Percentiles rank a stretch among this genome's conserved stretches.
These are phyloP conservation scores for Fraxinus pennsylvanica DNA, from an alignment of 257 asterid genomes.

Conservation along the genomic window DNA sequence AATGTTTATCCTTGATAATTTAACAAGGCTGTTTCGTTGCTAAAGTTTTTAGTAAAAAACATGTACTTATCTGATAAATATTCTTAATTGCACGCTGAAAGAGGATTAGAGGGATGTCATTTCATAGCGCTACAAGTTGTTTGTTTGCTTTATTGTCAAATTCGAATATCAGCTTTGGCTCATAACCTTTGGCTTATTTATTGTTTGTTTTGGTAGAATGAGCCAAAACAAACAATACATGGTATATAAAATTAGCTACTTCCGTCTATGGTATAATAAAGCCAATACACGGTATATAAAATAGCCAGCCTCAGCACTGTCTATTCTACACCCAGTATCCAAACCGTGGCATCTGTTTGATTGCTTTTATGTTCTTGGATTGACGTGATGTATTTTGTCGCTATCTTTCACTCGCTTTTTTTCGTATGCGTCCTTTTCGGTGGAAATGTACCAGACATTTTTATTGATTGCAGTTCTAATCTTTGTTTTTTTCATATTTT, in stretches of 20 bases:
- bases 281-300: neutral
- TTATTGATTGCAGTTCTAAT: neutral
- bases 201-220: neutral
- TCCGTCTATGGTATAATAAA: neutral
- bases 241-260: neutral
- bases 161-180: slow-evolving; percentile 1
- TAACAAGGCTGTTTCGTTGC: neutral
- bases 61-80: neutral
- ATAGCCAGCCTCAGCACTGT: neutral
- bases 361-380: slow-evolving; percentile 9
- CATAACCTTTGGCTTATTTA: slow-evolving; percentile 6
- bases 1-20: slow-evolving; percentile 5
- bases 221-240: no score
- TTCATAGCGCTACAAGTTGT: neutral
- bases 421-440: slow-evolving; percentile 1
- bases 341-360: neutral
- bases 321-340: neutral
- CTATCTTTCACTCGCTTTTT: neutral
- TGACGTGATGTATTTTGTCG: neutral
- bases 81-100: neutral
- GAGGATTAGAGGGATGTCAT: neutral
- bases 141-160: neutral
- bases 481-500: no score
- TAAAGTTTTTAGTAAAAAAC: neutral
- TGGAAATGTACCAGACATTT: no score